Conservation (phyloP, 331 rosid species). For the Arachis monticola region DNA sequence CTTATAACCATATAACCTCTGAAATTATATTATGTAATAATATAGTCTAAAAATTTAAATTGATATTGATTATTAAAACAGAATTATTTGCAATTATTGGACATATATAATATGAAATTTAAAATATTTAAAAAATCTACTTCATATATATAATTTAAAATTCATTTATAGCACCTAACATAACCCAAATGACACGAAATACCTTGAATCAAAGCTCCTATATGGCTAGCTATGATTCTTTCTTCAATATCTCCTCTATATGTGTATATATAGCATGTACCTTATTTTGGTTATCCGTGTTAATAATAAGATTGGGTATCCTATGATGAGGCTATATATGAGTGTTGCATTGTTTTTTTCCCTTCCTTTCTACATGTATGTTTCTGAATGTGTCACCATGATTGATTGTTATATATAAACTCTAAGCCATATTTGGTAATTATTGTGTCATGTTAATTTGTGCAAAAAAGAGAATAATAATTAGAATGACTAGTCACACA, state of each 20-base stretch:
- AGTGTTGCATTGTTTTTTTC: too few species aligned
- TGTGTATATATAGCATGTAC: background rate
- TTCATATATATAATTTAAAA: background rate
- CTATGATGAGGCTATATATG: background rate
- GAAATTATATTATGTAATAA: too few species aligned
- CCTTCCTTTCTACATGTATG: background rate
- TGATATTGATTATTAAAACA: too few species aligned
- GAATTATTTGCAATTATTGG: background rate
- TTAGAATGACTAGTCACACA: conserved; percentile 2
- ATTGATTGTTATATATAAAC: conserved; percentile 33
- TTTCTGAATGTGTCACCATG: background rate
- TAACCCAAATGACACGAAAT: conserved; percentile 40
- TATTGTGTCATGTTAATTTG: conserved; percentile 37
- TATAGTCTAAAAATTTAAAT: too few species aligned
- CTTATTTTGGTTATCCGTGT: background rate
- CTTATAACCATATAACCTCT: too few species aligned
- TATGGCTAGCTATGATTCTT: background rate
- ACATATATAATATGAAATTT: background rate
- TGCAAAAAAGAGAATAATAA: conserved; percentile 29
- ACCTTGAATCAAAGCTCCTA: background rate
- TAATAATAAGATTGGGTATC: background rate
- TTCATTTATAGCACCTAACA: background rate
- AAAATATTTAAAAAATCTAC: too few species aligned
- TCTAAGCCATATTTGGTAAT: conserved; percentile 29
- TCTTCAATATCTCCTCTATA: background rate